Evolutionary conservation across 306 rosid species (phyloP).

Genomic region (Betula pendula): DNA sequence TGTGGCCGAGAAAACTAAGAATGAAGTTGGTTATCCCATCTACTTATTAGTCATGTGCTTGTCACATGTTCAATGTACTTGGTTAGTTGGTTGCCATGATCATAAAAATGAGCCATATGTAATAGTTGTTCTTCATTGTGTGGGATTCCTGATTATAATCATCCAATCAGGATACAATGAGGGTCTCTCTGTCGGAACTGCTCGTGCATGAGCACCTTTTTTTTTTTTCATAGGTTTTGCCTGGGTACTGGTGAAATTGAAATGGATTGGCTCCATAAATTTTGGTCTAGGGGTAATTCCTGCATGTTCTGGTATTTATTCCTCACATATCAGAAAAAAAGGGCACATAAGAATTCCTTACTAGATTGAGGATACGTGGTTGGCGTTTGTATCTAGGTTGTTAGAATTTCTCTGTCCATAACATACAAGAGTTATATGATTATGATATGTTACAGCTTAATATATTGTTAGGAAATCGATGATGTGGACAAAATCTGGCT

Average conservation of each 20-base stretch:
- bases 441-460: neutral
- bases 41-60: neutral
- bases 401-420: neutral
- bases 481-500: neutral
- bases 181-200: neutral
- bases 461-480: neutral
- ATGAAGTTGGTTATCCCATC: neutral
- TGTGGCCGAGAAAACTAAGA: neutral
- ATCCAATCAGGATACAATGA: neutral
- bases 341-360: neutral
- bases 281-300: neutral
- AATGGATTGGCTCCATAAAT: neutral
- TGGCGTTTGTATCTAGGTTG: neutral
- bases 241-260: neutral
- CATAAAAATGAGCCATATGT: neutral
- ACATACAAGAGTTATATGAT: neutral
- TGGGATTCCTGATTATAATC: neutral
- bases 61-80: neutral
- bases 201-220: neutral
- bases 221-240: neutral
- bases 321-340: neutral
- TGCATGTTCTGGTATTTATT: neutral
- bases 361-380: neutral
- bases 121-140: neutral
- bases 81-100: neutral